phyloP scores from a whole-genome alignment of 208 protist genomes.

The Leishmania tarentolae region DNA sequence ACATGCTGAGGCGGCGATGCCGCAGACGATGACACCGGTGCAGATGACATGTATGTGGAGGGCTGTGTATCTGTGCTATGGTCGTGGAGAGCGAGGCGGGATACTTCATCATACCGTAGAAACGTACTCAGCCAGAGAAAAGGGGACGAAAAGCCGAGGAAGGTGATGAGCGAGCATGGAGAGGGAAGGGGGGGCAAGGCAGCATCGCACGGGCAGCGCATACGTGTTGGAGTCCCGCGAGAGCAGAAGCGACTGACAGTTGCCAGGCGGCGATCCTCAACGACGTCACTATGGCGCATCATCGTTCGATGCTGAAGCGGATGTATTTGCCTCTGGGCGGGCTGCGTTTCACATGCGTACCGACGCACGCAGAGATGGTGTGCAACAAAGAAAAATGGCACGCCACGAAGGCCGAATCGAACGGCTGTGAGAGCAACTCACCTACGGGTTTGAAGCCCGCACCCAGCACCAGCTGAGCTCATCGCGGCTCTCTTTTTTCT shows the following conservation, averaged over 20 bases:
- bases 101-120: neutral
- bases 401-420: slow-evolving; percentile 94
- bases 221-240: neutral
- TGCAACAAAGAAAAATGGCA: slow-evolving; percentile 42
- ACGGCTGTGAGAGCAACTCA: slow-evolving; percentile 93
- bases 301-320: neutral
- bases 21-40: slow-evolving; percentile 1
- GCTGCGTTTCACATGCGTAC: neutral
- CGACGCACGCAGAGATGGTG: neutral
- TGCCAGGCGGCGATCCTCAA: neutral
- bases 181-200: neutral
- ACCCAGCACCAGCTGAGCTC: slow-evolving; percentile 92
- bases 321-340: neutral
- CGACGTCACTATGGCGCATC: neutral
- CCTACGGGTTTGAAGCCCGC: slow-evolving; percentile 93
- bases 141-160: neutral
- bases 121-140: neutral
- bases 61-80: neutral
- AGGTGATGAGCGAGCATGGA: neutral
- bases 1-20: slow-evolving; percentile 36
- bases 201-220: neutral
- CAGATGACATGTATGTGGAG: slow-evolving; percentile 1
- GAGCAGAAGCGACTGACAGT: neutral
- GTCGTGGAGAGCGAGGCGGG: neutral
- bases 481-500: slow-evolving; percentile 71